Evolutionary conservation across 331 rosid species (phyloP), one percentile per base, ranked within the genome.

Genomic region (Rosa hybrid): DNA sequence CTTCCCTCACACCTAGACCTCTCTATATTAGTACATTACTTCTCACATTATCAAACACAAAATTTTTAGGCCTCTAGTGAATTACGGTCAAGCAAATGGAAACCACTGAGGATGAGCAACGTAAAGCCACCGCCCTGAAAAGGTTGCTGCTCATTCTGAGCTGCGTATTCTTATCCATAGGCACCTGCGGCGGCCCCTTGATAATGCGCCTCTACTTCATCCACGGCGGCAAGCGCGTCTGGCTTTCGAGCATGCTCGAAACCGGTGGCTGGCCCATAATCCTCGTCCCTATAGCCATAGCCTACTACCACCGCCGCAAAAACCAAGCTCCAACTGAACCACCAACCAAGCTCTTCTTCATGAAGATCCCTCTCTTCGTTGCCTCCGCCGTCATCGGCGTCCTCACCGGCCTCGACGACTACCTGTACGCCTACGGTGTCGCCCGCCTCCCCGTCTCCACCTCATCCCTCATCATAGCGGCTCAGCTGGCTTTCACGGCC

Each of bases 401-500:
- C 71, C 1, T 95, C 60, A 89, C 94, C 51, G 99, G 97, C 82
- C 51, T 95, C 4, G 94, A 91, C 51, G 90, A 93, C 65, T 95
- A 92, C 79, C 82, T 95, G 54, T 95, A 92, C 69, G 88, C 94
- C 4, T 91, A 83, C 59, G 98, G 99, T 51, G 25, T 92, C 11
- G 86, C 89, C 2, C 92, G 91, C 10, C 96, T 95, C 5, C 98
- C 99, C 0, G 86, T 92, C 21, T 92, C 99, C 18, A 95, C 98
- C 9, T 73, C 83, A 1, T 23, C 98, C 1, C 76, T 95, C 11
- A 87, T 95, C 5, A 85, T 90, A 14, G 95, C 98, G 6, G 57
- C 90, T 6, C 98, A 95, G 69, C 90, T 95, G 39, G 94, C 70
- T n/a, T 95, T 95, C 97, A 95, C 96, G 0, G 98, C 98, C 25